These are phyloP conservation scores for Cardamine chenopodiifolia DNA, from an alignment of 345 rosid species.

Conservation along the genomic window DNA sequence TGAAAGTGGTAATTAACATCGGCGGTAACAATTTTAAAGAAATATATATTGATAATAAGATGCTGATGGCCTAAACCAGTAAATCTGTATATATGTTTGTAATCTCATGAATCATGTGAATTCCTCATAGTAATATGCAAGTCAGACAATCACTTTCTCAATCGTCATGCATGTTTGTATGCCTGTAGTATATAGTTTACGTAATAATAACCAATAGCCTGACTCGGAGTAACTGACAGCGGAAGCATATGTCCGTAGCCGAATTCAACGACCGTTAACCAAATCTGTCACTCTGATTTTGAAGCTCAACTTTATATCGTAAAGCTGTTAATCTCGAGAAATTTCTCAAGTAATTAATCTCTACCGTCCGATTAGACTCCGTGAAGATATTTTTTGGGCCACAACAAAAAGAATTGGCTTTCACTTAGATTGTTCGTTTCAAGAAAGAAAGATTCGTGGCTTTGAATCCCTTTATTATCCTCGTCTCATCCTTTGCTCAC, in stretches of 20 bases:
- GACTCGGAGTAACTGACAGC: slow-evolving; percentile 24
- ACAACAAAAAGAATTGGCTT: background rate
- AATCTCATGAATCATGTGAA: background rate
- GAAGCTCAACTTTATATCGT: slow-evolving; percentile 16
- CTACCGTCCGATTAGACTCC: slow-evolving; percentile 30
- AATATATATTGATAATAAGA: background rate
- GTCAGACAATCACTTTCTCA: slow-evolving; percentile 18
- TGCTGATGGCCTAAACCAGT: background rate
- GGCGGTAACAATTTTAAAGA: background rate
- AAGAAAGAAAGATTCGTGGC: slow-evolving; percentile 27
- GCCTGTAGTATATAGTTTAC: background rate
- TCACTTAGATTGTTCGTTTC: slow-evolving; percentile 16
- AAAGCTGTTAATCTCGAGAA: slow-evolving; percentile 17
- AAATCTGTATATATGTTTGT: background rate
- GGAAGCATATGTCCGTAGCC: slow-evolving; percentile 30
- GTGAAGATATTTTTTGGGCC: background rate
- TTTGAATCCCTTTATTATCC: slow-evolving; percentile 25
- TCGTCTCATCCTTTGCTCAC: slow-evolving; percentile 19
- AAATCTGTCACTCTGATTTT: slow-evolving; percentile 29
- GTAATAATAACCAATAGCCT: slow-evolving; percentile 16
- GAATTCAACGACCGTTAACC: slow-evolving; percentile 28
- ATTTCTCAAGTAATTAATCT: background rate
- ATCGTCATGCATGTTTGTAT: background rate
- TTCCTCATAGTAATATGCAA: slow-evolving; percentile 21
- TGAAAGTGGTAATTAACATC: background rate